A percentile compares a stretch with the other conserved stretches of the same genome.
Evolutionary conservation across 2,329 filamentous ascomycete species (phyloP).

Genomic region (Aspergillus arachidicola): DNA sequence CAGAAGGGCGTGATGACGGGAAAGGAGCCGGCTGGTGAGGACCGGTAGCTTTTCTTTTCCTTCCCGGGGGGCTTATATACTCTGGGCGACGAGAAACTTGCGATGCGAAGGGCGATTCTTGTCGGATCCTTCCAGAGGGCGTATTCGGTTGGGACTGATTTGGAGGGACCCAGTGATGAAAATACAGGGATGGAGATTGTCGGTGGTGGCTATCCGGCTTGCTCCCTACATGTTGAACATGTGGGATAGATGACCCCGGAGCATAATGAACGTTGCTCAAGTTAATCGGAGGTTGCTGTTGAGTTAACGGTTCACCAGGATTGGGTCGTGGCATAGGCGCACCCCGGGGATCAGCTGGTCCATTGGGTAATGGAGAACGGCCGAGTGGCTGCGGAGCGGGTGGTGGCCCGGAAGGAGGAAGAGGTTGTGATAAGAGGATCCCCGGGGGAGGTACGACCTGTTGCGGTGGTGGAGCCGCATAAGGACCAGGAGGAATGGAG

Average conservation of each 20-base stretch:
- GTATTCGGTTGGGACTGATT: slow-evolving; percentile 69
- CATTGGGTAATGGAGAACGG: slow-evolving; percentile 20
- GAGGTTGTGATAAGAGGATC: slow-evolving; percentile 28
- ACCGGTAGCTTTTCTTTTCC: slow-evolving; percentile 76
- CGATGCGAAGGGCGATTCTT: slow-evolving; percentile 49
- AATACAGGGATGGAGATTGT: slow-evolving; percentile 75
- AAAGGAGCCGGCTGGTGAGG: slow-evolving; percentile 54
- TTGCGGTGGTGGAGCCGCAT: slow-evolving; percentile 26
- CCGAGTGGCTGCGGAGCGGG: slow-evolving; percentile 17
- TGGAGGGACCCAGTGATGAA: slow-evolving; percentile 91
- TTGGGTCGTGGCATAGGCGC: slow-evolving; percentile 37
- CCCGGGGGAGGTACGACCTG: slow-evolving; percentile 19
- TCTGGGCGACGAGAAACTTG: slow-evolving; percentile 56
- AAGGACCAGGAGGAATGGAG: slow-evolving; percentile 37
- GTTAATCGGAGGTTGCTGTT: slow-evolving; percentile 36
- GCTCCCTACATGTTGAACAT: slow-evolving; percentile 55
- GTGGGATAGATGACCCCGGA: slow-evolving; percentile 45
- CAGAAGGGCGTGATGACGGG: slow-evolving; percentile 53
- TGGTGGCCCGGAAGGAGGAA: slow-evolving; percentile 19
- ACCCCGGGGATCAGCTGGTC: slow-evolving; percentile 20
- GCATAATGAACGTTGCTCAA: slow-evolving; percentile 28
- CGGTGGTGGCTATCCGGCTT: slow-evolving; percentile 61
- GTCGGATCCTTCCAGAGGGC: slow-evolving; percentile 71
- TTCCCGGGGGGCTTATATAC: slow-evolving; percentile 70
- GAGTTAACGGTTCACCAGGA: slow-evolving; percentile 45